These are phyloP conservation scores for Claviceps maximensis DNA, from an alignment of 2,329 filamentous ascomycete species.

Conservation along the genomic window DNA sequence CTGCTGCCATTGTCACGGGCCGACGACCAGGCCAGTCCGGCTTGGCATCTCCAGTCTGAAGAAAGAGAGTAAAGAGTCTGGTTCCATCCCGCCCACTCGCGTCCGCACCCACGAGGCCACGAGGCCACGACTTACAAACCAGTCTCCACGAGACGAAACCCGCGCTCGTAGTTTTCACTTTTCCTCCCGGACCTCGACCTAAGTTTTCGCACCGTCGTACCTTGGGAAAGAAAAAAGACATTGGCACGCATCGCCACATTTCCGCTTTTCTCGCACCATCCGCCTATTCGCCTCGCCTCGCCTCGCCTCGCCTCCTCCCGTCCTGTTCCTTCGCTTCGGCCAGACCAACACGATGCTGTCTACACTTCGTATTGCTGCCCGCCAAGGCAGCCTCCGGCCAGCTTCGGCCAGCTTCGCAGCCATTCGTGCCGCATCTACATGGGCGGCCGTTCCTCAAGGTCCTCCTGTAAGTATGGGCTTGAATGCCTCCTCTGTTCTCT, in stretches of 20 bases:
- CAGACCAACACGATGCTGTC: slow-evolving; percentile 40
- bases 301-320: not conserved
- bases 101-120: not conserved
- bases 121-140: too few species aligned
- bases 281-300: slow-evolving; percentile 1
- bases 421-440: slow-evolving; percentile 58
- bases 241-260: not conserved
- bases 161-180: not conserved
- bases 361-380: slow-evolving; percentile 38
- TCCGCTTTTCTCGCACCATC: not conserved
- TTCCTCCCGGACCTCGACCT: not conserved
- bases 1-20: too few species aligned
- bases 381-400: slow-evolving; percentile 31
- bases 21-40: too few species aligned
- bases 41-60: too few species aligned
- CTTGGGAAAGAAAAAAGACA: too few species aligned
- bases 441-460: slow-evolving; percentile 83
- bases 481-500: not conserved
- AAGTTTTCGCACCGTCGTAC: not conserved
- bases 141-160: not conserved
- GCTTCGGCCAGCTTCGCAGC: slow-evolving; percentile 27
- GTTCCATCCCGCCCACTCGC: too few species aligned
- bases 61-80: too few species aligned
- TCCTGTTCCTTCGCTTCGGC: not conserved
- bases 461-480: slow-evolving; percentile 64